phyloP scores from a whole-genome alignment of 2,329 filamentous ascomycete genomes.

The Fusarium siculi region DNA sequence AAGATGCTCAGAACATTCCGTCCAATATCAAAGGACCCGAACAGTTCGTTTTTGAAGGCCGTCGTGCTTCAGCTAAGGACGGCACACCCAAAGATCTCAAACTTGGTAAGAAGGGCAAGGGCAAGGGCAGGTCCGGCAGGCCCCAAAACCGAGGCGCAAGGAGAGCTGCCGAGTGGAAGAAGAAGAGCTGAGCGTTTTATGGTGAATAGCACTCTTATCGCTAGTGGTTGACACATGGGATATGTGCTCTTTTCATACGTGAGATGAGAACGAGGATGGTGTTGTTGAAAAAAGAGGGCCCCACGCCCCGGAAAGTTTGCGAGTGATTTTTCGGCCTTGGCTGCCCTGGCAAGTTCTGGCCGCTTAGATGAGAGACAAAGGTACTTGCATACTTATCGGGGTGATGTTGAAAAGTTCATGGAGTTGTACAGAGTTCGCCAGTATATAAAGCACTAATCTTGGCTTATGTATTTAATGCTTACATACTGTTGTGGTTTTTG shows the following conservation, averaged over 20 bases:
- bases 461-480: neutral
- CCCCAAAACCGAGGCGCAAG: slow-evolving; percentile 53
- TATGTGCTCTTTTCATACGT: slow-evolving; percentile 11
- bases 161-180: slow-evolving; percentile 59
- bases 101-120: slow-evolving; percentile 66
- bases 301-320: slow-evolving; percentile 33
- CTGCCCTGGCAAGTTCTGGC: slow-evolving; percentile 4
- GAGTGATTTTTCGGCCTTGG: slow-evolving; percentile 33
- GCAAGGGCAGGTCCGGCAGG: slow-evolving; percentile 55
- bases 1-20: slow-evolving; percentile 21
- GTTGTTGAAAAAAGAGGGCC: slow-evolving; percentile 8
- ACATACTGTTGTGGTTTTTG: neutral
- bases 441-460: slow-evolving; percentile 1
- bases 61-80: slow-evolving; percentile 74
- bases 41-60: slow-evolving; percentile 82
- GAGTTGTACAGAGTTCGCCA: slow-evolving; percentile 10
- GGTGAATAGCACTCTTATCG: slow-evolving; percentile 1
- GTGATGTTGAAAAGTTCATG: slow-evolving; percentile 1
- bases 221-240: neutral
- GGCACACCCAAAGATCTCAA: slow-evolving; percentile 71
- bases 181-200: slow-evolving; percentile 46
- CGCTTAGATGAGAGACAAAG: slow-evolving; percentile 30
- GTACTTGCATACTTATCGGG: slow-evolving; percentile 10
- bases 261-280: slow-evolving; percentile 5
- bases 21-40: slow-evolving; percentile 67